Conservation (phyloP, 768 basidiomycete species). For the Tricholoma furcatifolium region DNA sequence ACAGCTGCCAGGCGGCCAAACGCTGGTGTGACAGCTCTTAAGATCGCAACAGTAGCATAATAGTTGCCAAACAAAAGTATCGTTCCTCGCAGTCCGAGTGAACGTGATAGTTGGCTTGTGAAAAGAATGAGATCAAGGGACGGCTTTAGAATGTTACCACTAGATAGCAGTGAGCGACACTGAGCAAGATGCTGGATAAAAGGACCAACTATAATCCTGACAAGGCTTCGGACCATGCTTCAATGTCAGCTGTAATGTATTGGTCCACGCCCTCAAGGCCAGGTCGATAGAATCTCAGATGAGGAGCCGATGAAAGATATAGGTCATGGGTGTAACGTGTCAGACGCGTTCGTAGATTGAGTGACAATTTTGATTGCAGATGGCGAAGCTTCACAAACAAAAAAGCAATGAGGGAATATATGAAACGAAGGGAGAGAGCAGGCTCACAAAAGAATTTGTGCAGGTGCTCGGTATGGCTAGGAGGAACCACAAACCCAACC, state of each 20-base stretch:
- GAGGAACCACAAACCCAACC: slow-evolving; percentile 84
- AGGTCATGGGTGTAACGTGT: slow-evolving; percentile 91
- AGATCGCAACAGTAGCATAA: slow-evolving; percentile 78
- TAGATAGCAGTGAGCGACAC: slow-evolving; percentile 24
- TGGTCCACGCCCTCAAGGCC: slow-evolving; percentile 80
- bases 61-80: slow-evolving; percentile 80
- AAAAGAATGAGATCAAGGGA: slow-evolving; percentile 89
- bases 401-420: not conserved
- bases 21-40: slow-evolving; percentile 85
- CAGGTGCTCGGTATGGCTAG: slow-evolving; percentile 92
- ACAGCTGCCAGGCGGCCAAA: slow-evolving; percentile 89
- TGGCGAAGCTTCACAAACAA: slow-evolving; percentile 66
- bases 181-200: not conserved
- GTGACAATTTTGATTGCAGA: slow-evolving; percentile 81
- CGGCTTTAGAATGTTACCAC: slow-evolving; percentile 93
- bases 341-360: slow-evolving; percentile 80
- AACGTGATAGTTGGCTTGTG: slow-evolving; percentile 85
- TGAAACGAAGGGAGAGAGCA: not conserved
- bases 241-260: slow-evolving; percentile 91
- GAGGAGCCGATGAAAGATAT: slow-evolving; percentile 75
- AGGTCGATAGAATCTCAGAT: slow-evolving; percentile 69
- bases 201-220: slow-evolving; percentile 82
- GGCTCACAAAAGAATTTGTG: slow-evolving; percentile 86
- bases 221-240: slow-evolving; percentile 83
- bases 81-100: slow-evolving; percentile 85